Evolutionary conservation across 2,329 filamentous ascomycete genomes (phyloP).

Genomic region (Fusarium newnesense): DNA sequence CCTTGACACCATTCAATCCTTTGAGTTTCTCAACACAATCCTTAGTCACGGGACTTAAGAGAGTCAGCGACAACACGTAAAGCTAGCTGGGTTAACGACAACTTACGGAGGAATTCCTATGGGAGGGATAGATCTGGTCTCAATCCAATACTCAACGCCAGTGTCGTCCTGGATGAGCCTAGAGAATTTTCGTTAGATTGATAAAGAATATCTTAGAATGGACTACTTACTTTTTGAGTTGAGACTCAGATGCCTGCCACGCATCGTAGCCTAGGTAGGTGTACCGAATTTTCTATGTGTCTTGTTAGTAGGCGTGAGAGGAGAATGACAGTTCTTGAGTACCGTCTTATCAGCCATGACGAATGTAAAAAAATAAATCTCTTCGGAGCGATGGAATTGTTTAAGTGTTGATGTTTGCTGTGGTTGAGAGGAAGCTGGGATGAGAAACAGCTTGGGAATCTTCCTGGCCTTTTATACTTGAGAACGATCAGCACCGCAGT

Average conservation of each 20-base stretch:
- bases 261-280: background rate
- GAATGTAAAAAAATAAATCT: fast-evolving
- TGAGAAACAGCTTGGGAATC: background rate
- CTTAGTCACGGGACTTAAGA: background rate
- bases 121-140: background rate
- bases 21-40: background rate
- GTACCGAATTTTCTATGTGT: background rate
- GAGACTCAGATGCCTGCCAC: background rate
- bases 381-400: fast-evolving
- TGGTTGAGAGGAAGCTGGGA: background rate
- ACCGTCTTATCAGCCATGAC: background rate
- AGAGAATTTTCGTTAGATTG: fast-evolving
- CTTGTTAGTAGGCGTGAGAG: background rate
- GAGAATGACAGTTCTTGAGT: fast-evolving
- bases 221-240: background rate
- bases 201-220: fast-evolving
- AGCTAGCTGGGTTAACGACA: fast-evolving
- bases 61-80: fast-evolving
- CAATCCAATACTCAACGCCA: background rate
- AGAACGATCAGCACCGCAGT: background rate
- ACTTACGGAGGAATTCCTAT: background rate
- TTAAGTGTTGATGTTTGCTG: background rate
- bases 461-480: background rate
- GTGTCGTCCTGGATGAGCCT: background rate
- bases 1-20: background rate